Evolutionary conservation across 257 asterid species (phyloP).

Genomic region (Nicotiana knightiana): DNA sequence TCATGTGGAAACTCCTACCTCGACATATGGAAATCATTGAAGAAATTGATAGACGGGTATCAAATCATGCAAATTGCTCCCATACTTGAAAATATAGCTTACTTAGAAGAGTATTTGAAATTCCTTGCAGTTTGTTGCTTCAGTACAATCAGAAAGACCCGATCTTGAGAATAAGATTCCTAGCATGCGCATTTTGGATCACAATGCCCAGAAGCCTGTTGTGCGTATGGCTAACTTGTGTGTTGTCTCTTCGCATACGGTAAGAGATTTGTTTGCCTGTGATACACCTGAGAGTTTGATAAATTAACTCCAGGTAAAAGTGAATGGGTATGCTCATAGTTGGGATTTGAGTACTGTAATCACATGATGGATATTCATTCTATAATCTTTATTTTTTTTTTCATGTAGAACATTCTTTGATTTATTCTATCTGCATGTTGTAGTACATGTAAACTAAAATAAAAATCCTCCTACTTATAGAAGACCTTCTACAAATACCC

Average conservation of each 20-base stretch:
- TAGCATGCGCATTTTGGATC: slow-evolving; percentile 69
- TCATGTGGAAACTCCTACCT: slow-evolving; percentile 99
- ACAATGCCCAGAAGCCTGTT: slow-evolving; percentile 77
- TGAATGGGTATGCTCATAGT: too few species aligned
- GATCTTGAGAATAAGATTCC: slow-evolving; percentile 71
- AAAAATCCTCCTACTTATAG: not conserved
- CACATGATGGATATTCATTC: too few species aligned
- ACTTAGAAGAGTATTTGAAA: not conserved
- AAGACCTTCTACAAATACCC: not conserved
- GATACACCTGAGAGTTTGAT: not conserved
- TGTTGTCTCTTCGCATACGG: slow-evolving; percentile 92
- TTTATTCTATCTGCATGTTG: not conserved
- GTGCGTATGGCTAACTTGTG: slow-evolving; percentile 99
- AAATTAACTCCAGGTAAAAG: not conserved
- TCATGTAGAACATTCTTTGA: not conserved
- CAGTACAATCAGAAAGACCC: slow-evolving; percentile 63
- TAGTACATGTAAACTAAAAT: not conserved
- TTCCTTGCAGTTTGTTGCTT: slow-evolving; percentile 60
- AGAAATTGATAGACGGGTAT: slow-evolving; percentile 95
- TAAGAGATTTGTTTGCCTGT: slow-evolving; percentile 36
- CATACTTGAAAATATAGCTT: not conserved
- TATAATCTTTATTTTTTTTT: too few species aligned
- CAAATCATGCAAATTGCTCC: not conserved
- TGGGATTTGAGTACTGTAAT: too few species aligned
- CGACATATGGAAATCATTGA: slow-evolving; percentile 97